phyloP scores from a whole-genome alignment of 345 rosid genomes.

The Aquilaria yunnanensis region DNA sequence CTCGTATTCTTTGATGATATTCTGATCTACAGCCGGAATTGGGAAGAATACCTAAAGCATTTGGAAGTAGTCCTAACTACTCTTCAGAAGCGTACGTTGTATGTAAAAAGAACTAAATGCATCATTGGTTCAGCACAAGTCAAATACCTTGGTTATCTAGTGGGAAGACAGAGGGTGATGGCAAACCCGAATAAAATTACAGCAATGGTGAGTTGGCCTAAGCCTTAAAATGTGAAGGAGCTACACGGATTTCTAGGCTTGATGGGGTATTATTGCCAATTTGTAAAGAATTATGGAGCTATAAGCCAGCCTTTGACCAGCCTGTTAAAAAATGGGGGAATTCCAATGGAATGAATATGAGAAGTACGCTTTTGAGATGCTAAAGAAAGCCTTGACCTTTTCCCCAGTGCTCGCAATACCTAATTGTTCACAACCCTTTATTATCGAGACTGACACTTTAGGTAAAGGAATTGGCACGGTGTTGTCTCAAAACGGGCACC shows the following conservation, averaged over 20 bases:
- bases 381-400: background rate
- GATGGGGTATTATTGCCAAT: no score
- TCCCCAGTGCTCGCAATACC: background rate
- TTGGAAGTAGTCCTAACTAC: background rate
- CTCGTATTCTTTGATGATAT: background rate
- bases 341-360: background rate
- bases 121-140: background rate
- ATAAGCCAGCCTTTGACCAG: no score
- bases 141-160: background rate
- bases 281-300: no score
- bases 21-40: background rate
- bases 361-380: background rate
- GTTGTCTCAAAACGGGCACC: background rate
- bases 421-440: background rate
- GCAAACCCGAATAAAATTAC: background rate
- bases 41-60: background rate
- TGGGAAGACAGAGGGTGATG: background rate
- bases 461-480: background rate
- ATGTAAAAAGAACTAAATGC: background rate
- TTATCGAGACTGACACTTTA: background rate
- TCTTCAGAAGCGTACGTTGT: background rate
- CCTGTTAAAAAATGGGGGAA: background rate
- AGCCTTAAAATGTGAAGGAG: background rate
- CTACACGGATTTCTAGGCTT: background rate
- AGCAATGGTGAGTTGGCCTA: background rate